Percentiles rank a stretch among this genome's conserved stretches.
These are phyloP conservation scores for Diaporthe vexans DNA, from an alignment of 2,329 filamentous ascomycete genomes.

Conservation along the genomic window DNA sequence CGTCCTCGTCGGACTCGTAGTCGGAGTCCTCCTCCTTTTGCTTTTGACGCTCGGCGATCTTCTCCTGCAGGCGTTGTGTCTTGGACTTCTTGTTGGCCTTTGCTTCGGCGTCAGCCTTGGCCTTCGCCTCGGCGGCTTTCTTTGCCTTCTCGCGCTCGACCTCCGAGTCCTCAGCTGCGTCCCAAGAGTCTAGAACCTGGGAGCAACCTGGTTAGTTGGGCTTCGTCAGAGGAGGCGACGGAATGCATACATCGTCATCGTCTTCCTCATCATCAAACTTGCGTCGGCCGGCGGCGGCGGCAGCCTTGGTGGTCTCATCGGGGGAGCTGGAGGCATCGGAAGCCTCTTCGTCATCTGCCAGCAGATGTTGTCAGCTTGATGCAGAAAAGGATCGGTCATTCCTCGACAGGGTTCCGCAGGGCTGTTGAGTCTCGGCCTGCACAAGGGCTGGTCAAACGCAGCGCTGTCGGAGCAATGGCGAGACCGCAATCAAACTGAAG, in stretches of 20 bases:
- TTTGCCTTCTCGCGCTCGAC: constrained; percentile 95
- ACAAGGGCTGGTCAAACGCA: neutral
- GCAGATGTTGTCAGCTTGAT: neutral
- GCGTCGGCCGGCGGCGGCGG: constrained; percentile 55
- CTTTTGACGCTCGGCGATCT: constrained; percentile 72
- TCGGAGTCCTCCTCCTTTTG: constrained; percentile 66
- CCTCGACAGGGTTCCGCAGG: neutral
- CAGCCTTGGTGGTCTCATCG: constrained; percentile 54
- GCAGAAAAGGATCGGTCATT: constrained; percentile 45
- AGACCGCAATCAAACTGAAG: neutral
- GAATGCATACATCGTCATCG: constrained; percentile 76
- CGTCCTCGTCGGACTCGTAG: constrained; percentile 76
- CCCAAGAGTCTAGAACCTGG: constrained; percentile 95
- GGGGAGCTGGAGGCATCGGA: constrained; percentile 52
- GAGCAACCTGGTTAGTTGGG: constrained; percentile 32
- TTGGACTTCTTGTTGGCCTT: constrained; percentile 94
- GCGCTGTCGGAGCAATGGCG: neutral
- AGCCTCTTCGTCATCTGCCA: constrained; percentile 54
- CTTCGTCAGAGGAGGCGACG: constrained; percentile 30
- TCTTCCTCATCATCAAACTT: constrained; percentile 97
- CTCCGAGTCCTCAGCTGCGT: constrained; percentile 96
- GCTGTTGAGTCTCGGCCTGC: neutral
- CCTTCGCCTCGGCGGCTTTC: constrained; percentile 87
- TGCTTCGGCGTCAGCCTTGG: constrained; percentile 89
- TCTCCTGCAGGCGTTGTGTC: constrained; percentile 86